Percentiles rank a stretch among this genome's conserved stretches.
These are phyloP conservation scores for Phylloporus arenicola DNA, from an alignment of 768 basidiomycete genomes.

Conservation along the genomic window DNA sequence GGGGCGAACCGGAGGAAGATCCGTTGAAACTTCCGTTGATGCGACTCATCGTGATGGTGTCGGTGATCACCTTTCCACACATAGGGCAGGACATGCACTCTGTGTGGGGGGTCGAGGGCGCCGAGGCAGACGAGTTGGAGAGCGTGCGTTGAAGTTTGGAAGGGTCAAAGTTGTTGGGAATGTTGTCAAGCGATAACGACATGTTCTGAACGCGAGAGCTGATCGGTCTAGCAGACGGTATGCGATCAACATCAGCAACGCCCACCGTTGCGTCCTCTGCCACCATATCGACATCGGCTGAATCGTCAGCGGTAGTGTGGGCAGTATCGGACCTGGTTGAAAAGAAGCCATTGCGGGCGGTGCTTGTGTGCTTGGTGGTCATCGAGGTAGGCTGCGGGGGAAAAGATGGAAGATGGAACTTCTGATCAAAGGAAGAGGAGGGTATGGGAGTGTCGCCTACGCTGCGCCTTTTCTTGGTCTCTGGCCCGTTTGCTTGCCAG, in stretches of 20 bases:
- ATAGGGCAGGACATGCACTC: conserved; percentile 47
- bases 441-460: conserved; percentile 36
- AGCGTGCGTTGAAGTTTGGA: conserved; percentile 28
- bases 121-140: conserved; percentile 36
- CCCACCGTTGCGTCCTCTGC: conserved; percentile 23
- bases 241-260: conserved; percentile 21
- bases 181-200: conserved; percentile 50
- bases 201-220: conserved; percentile 34
- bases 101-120: conserved; percentile 39
- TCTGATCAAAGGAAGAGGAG: conserved; percentile 25
- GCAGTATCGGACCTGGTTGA: conserved; percentile 20
- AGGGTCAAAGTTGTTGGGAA: conserved; percentile 36
- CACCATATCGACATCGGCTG: conserved; percentile 27
- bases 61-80: conserved; percentile 49
- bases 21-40: conserved; percentile 22
- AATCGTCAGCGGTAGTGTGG: conserved; percentile 8
- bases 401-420: conserved; percentile 10
- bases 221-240: conserved; percentile 21
- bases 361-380: conserved; percentile 13
- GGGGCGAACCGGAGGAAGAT: conserved; percentile 30
- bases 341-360: conserved; percentile 18
- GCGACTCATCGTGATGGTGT: conserved; percentile 35
- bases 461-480: conserved; percentile 43
- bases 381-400: conserved; percentile 24
- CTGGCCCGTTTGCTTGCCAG: conserved; percentile 33